Conservation (phyloP, 352 stramenopile species). For the Phytophthora constricta region DNA sequence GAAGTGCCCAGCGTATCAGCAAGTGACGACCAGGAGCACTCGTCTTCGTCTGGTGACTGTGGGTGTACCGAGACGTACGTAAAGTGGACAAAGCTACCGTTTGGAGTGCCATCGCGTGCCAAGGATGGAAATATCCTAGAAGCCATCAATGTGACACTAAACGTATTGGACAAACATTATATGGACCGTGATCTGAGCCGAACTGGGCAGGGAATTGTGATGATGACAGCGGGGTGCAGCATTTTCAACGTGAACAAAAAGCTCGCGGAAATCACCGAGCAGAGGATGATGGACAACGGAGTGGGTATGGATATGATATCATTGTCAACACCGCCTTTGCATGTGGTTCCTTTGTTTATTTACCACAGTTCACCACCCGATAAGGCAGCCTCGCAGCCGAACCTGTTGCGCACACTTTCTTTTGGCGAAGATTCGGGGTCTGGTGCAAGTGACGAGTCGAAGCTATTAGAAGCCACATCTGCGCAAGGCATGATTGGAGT, state of each 20-base stretch:
- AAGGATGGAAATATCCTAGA: constrained; percentile 97
- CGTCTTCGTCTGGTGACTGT: constrained; percentile 11
- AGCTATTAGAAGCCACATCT: constrained; percentile 24
- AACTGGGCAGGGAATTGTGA: constrained; percentile 96
- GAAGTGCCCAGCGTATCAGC: no score
- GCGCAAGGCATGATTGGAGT: constrained; percentile 17
- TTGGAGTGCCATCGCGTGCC: constrained; percentile 90
- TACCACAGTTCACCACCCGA: constrained; percentile 43
- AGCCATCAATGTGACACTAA: constrained; percentile 98
- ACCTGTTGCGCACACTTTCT: constrained; percentile 22
- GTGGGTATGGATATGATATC: constrained; percentile 99
- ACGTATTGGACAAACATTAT: constrained; percentile 98
- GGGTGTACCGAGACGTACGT: constrained; percentile 41
- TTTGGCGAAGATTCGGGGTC: constrained; percentile 20
- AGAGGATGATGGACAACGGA: constrained; percentile 99
- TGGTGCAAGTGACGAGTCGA: constrained; percentile 18
- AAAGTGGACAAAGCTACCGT: constrained; percentile 66
- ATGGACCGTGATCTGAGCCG: constrained; percentile 96
- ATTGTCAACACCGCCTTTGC: constrained; percentile 94
- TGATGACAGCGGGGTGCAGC: constrained; percentile 95
- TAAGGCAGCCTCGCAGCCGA: constrained; percentile 16
- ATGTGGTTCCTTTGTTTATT: constrained; percentile 98
- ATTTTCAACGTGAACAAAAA: constrained; percentile 96
- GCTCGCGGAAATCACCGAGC: constrained; percentile 96
- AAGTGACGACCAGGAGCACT: no score